Conservation (phyloP, 108 stramenopile species). For the Schizochytrium sp. region DNA sequence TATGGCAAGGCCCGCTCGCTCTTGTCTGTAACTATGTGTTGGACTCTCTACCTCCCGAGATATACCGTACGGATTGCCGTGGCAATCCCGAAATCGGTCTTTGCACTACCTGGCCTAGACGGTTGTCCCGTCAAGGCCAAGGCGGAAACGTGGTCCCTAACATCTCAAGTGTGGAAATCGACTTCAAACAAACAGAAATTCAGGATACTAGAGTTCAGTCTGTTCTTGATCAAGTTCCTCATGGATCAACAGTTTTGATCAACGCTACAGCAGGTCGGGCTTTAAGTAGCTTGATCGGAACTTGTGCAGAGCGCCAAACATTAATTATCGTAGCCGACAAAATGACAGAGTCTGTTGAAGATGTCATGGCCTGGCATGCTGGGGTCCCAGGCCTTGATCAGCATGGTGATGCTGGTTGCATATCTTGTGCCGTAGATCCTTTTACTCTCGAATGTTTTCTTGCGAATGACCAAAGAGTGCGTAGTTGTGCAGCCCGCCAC, state of each 20-base stretch:
- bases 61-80: not conserved
- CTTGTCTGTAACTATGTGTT: conserved; percentile 25
- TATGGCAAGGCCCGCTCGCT: not conserved
- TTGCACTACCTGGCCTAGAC: conserved; percentile 7
- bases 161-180: not conserved
- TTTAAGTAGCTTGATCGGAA: not conserved
- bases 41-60: conserved; percentile 37
- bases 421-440: conserved; percentile 35
- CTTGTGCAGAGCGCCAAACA: not conserved
- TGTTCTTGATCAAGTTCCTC: not conserved
- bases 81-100: not conserved
- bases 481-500: not conserved
- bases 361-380: conserved; percentile 16
- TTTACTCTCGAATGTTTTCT: conserved; percentile 6
- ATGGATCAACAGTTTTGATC: not conserved
- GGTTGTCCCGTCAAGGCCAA: not conserved
- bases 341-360: conserved; percentile 12
- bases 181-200: not conserved
- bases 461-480: not conserved
- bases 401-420: conserved; percentile 29
- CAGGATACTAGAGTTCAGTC: not conserved
- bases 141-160: not conserved
- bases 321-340: conserved; percentile 45
- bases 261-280: not conserved
- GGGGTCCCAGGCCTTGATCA: conserved; percentile 41